Evolutionary conservation across 768 basidiomycete genomes (phyloP).

Genomic region (Gymnopilus dilepis): DNA sequence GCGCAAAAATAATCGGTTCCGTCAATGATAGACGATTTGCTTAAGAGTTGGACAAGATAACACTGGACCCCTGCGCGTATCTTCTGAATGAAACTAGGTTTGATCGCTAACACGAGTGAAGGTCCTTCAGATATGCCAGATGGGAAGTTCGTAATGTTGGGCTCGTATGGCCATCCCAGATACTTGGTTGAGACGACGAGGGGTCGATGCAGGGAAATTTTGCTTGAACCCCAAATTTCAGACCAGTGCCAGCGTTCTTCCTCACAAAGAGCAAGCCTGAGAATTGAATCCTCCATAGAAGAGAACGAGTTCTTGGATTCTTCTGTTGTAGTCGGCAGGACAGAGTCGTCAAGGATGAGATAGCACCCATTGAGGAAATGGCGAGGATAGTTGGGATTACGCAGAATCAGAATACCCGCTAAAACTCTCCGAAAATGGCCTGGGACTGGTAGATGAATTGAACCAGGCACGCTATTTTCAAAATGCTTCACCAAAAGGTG

Average conservation of each 20-base stretch:
- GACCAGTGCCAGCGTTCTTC: background rate
- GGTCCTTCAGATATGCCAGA: background rate
- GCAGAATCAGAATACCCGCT: conserved; percentile 4
- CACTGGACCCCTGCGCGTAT: background rate
- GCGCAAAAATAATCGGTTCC: background rate
- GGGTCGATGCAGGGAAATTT: background rate
- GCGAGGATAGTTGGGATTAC: conserved; percentile 7
- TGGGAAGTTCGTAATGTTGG: background rate
- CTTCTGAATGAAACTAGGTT: background rate
- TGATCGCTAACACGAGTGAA: background rate
- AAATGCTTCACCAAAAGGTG: background rate
- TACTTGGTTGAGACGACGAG: background rate
- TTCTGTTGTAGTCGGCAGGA: no score
- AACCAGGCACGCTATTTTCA: conserved; percentile 1
- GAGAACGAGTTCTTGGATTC: no score
- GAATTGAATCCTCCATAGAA: background rate
- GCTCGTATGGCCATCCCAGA: background rate
- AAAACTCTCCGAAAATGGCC: background rate
- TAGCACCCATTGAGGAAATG: conserved; percentile 16
- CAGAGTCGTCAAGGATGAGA: background rate
- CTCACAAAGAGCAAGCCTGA: background rate
- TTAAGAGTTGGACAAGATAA: background rate
- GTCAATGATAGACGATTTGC: background rate
- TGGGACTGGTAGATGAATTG: background rate
- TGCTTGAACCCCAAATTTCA: background rate